Conservation (phyloP, 2,329 filamentous ascomycete species). For the Dothistroma pini region DNA sequence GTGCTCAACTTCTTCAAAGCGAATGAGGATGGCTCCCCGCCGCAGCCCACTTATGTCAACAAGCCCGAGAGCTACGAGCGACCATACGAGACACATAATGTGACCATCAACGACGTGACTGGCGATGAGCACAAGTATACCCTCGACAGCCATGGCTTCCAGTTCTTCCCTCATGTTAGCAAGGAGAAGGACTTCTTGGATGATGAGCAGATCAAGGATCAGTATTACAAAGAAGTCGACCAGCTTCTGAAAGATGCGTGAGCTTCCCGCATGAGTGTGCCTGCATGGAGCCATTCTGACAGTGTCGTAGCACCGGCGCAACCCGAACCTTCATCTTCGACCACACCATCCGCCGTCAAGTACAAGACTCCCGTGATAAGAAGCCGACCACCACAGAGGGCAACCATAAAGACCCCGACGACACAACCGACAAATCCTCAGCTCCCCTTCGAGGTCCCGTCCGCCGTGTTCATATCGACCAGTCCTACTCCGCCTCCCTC, state of each 20-base stretch:
- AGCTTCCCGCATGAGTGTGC: too few species aligned
- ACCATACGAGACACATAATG: constrained; percentile 28
- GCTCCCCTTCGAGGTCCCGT: constrained; percentile 43
- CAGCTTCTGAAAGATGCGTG: constrained; percentile 39
- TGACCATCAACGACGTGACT: constrained; percentile 43
- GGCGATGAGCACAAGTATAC: constrained; percentile 39
- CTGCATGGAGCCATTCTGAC: background rate
- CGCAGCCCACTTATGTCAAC: constrained; percentile 21
- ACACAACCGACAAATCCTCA: constrained; percentile 36
- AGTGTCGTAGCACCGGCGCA: constrained; percentile 48
- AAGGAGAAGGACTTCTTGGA: constrained; percentile 38
- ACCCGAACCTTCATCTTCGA: constrained; percentile 59
- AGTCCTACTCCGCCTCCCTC: constrained; percentile 47
- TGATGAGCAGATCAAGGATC: constrained; percentile 37
- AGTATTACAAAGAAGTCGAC: constrained; percentile 40
- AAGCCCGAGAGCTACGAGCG: constrained; percentile 34
- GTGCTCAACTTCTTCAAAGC: constrained; percentile 25
- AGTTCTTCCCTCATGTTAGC: constrained; percentile 35
- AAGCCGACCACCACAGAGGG: constrained; percentile 21
- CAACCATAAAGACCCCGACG: background rate
- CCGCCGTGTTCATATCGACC: constrained; percentile 56
- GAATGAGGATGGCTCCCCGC: constrained; percentile 25
- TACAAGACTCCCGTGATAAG: constrained; percentile 28
- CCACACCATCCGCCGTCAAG: constrained; percentile 55
- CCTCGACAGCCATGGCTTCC: constrained; percentile 33